phyloP scores from a whole-genome alignment of 345 rosid species.

The Brassica nigra region DNA sequence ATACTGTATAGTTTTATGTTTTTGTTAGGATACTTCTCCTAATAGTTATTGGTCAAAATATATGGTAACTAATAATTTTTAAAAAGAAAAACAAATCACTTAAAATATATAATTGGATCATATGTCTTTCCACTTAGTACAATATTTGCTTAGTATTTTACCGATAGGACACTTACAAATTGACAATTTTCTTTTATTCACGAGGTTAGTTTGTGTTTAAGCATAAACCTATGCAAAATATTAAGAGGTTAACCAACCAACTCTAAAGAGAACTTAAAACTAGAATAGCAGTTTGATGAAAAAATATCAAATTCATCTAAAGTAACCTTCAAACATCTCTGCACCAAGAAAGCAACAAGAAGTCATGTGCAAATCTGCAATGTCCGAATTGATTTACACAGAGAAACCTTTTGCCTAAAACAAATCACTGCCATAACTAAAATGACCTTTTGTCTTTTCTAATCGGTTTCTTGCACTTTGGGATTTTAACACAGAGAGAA shows the following conservation, averaged over 20 bases:
- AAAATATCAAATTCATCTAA: conserved; percentile 2
- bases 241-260: not conserved
- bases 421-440: conserved; percentile 14
- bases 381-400: conserved; percentile 6
- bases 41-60: not conserved
- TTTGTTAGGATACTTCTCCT: not conserved
- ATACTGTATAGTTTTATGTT: not conserved
- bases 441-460: not conserved
- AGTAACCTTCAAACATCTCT: not conserved
- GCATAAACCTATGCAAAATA: not conserved
- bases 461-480: not conserved
- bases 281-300: too few relatives aligned
- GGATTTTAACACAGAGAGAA: conserved; percentile 8
- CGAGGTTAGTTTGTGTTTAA: not conserved
- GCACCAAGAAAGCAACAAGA: conserved; percentile 9
- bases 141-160: not conserved
- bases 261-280: not conserved
- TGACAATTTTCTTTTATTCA: not conserved
- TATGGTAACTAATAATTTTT: not conserved
- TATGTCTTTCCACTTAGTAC: not conserved
- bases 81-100: too few relatives aligned
- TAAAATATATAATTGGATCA: not conserved
- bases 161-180: not conserved
- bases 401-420: conserved; percentile 1
- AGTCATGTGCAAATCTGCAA: conserved; percentile 19